Evolutionary conservation across 202 grass and related monocot species (phyloP).

Genomic region (Schoenoplectus triqueter): DNA sequence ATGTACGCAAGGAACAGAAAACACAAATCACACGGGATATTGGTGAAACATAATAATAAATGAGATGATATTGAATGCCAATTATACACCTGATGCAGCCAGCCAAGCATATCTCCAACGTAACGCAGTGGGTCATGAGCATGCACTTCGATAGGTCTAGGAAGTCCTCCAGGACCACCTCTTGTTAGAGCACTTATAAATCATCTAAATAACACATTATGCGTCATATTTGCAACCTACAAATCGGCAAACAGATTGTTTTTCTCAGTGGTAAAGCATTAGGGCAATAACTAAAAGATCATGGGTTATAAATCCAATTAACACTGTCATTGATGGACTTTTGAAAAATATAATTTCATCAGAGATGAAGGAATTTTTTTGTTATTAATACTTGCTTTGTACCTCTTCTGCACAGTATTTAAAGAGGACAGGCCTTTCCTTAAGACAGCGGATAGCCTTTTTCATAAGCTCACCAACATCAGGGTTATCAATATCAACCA

Average conservation of each 20-base stretch:
- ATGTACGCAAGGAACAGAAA: conserved; percentile 21
- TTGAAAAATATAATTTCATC: neutral
- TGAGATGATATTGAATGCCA: conserved; percentile 33
- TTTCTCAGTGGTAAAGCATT: conserved; percentile 16
- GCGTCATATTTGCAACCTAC: conserved; percentile 98
- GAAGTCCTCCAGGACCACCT: conserved; percentile 88
- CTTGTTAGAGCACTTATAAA: conserved; percentile 99
- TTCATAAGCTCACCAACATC: conserved; percentile 91
- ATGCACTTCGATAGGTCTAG: conserved; percentile 99
- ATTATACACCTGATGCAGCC: conserved; percentile 86
- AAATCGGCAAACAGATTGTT: neutral
- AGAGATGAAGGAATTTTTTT: neutral
- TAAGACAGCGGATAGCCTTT: conserved; percentile 79
- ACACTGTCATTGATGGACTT: neutral
- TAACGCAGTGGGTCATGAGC: conserved; percentile 99
- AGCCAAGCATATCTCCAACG: conserved; percentile 96
- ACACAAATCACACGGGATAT: conserved; percentile 5
- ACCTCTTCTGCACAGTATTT: conserved; percentile 99
- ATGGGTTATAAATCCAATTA: neutral
- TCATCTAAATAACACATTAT: conserved; percentile 94
- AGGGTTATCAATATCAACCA: conserved; percentile 94
- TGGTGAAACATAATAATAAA: conserved; percentile 12
- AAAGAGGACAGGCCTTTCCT: conserved; percentile 95
- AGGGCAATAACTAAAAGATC: neutral
- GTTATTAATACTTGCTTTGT: neutral